These are phyloP conservation scores for Nepenthes alata DNA, from an alignment of 179 eudicot genomes.

Conservation along the genomic window DNA sequence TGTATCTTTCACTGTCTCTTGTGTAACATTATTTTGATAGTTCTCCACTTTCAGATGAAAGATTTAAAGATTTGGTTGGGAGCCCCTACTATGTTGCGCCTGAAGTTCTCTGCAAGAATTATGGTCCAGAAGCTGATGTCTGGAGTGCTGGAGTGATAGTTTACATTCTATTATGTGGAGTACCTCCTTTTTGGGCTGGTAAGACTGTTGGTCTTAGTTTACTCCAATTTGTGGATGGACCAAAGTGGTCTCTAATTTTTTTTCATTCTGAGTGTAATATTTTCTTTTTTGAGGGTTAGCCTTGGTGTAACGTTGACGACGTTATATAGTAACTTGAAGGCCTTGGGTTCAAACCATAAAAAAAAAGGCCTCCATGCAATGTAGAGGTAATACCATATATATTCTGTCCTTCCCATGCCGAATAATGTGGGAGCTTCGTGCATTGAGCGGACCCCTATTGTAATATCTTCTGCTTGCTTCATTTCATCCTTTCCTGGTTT, in stretches of 20 bases:
- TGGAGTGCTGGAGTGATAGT: conserved; percentile 82
- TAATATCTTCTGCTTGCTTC: background rate
- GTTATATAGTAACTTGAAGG: too few relatives aligned
- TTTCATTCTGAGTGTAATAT: too few relatives aligned
- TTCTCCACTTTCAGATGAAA: conserved; percentile 33
- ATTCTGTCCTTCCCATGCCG: background rate
- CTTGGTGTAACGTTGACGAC: too few relatives aligned
- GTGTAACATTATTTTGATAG: background rate
- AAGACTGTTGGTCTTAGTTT: conserved; percentile 3
- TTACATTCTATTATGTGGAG: conserved; percentile 57
- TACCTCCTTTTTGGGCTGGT: conserved; percentile 87
- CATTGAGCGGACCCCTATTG: too few relatives aligned
- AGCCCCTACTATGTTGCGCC: conserved; percentile 89
- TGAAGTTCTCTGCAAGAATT: conserved; percentile 51
- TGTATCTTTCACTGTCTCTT: too few relatives aligned
- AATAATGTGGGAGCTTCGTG: background rate
- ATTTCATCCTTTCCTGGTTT: background rate
- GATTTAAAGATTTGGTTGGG: conserved; percentile 67
- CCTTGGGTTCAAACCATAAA: too few relatives aligned
- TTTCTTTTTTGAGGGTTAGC: too few relatives aligned
- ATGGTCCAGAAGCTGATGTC: conserved; percentile 69
- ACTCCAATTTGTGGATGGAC: too few relatives aligned
- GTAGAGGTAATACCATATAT: background rate
- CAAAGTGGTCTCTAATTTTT: too few relatives aligned
- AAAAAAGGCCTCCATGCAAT: background rate